Percentiles rank a stretch among this genome's conserved stretches.
Conservation (phyloP, 306 rosid genomes). For the Cucurbita moschata region DNA sequence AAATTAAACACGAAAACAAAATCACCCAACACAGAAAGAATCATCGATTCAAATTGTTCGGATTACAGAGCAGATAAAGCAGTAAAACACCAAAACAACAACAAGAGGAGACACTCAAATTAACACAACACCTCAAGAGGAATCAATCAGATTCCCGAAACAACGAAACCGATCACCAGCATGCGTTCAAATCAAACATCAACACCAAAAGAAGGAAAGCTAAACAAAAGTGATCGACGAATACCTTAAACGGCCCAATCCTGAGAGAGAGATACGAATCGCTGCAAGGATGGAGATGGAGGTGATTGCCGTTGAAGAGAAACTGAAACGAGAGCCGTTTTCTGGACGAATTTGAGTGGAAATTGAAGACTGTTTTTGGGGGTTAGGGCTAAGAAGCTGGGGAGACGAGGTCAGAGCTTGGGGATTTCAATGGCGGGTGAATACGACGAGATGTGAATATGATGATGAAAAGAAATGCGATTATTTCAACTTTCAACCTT, state of each 20-base stretch:
- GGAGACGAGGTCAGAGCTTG: background rate
- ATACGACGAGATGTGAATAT: background rate
- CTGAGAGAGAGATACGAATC: background rate
- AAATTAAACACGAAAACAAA: background rate
- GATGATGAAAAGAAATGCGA: background rate
- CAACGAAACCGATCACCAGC: background rate
- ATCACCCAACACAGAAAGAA: background rate
- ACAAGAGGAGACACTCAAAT: background rate
- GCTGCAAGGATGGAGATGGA: background rate
- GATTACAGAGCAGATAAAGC: background rate
- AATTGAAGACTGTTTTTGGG: background rate
- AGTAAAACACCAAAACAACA: background rate
- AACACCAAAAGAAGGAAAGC: background rate
- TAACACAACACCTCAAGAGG: background rate
- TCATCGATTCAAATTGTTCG: background rate
- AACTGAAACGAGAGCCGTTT: background rate
- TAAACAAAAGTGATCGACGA: background rate
- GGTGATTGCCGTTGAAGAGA: background rate
- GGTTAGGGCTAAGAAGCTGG: background rate
- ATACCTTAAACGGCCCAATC: background rate
- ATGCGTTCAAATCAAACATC: background rate
- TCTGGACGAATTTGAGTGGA: background rate
- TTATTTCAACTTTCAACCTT: background rate
- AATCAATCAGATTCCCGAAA: background rate
- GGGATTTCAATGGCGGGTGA: conserved; percentile 1